phyloP scores from a whole-genome alignment of 2,329 filamentous ascomycete genomes.

The Furcasterigmium furcatum region DNA sequence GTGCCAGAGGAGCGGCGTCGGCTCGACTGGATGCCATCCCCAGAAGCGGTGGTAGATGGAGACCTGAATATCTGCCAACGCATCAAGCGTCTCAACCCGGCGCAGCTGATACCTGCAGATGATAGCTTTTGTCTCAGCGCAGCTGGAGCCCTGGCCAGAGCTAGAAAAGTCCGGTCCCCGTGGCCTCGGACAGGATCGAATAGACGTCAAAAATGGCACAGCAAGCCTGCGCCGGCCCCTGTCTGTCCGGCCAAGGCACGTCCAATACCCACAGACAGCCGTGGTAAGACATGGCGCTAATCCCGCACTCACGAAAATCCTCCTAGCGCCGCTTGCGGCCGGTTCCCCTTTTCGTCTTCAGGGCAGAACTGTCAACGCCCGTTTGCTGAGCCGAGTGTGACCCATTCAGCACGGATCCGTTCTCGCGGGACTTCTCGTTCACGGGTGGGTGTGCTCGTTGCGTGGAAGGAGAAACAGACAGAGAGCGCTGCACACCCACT shows the following conservation, averaged over 20 bases:
- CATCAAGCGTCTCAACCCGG: not conserved
- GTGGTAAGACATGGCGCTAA: constrained; percentile 1
- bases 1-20: no score
- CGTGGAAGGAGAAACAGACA: not conserved
- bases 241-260: not conserved
- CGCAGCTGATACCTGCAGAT: not conserved
- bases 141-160: not conserved
- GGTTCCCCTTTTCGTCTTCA: not conserved
- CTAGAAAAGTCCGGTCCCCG: no score
- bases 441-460: no score
- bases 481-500: constrained; percentile 1
- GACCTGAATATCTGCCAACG: not conserved
- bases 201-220: no score
- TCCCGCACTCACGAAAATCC: not conserved
- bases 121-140: not conserved
- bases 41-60: not conserved
- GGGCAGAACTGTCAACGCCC: no score
- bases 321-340: not conserved
- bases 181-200: no score
- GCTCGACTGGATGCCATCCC: no score
- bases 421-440: no score
- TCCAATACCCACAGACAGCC: not conserved
- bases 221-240: no score
- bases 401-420: no score
- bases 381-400: no score